Evolutionary conservation across 305 asterid species (phyloP), one percentile per base, ranked within the genome.

Genomic region (Galium porrigens): DNA sequence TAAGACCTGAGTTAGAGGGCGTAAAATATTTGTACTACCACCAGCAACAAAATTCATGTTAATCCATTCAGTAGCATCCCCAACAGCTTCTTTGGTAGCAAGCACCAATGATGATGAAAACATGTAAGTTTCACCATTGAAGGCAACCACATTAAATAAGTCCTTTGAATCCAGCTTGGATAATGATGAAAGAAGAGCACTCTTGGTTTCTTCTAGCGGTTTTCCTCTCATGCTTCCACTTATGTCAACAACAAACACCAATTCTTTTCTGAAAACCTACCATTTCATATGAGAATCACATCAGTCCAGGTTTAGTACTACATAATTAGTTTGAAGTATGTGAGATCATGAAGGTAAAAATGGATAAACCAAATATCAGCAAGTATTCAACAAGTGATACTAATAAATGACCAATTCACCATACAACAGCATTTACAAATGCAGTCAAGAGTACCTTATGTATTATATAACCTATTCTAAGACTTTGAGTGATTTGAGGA

Each of bases 201-300:
- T 76, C 85, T 85, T 87, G 72, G 86, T 81, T 70, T 83, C 87
- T 66, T 92, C 95, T 52, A 92, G 83, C 18, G 79, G 84, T 72
- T 79, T 85, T 58, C 86, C 97, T 77, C 75, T 81, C 99, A 87
- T 92, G 84, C 99, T 92, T 68, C 91, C 92, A 76, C 99, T 92
- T 79, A 86, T 84, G 80, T 92, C 99, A 70, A 92, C 87, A 71
- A 82, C 83, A 84, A 87, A 89, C 44, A 89, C 82, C 70, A 92
- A 82, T 80, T 81, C 96, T 75, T 80, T 89, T 79, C 84, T 82
- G 75, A 85, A 89, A 70, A 77, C 79, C 99, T 92, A 32, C 70
- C 58, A 65, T 25, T 58, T 49, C 52, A 62, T 12, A 54, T 58
- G 17, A 55, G 11, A 20, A 66, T 54, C 57, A 42, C 18, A 60